Conservation (phyloP, 306 rosid species). For the Abrus pulchellus region DNA sequence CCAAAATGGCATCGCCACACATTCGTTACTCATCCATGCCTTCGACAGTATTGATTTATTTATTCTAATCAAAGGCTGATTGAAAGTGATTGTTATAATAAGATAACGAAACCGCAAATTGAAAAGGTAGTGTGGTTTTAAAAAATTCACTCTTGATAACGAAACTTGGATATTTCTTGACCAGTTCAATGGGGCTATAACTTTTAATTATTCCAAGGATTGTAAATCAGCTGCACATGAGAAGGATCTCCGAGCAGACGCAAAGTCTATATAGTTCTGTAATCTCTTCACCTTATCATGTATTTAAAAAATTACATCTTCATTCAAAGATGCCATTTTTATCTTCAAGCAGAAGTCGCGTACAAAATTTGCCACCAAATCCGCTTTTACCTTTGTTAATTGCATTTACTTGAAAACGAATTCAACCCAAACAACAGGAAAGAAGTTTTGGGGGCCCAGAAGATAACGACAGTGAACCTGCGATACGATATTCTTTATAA, state of each 20-base stretch:
- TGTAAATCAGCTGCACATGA: background rate
- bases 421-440: background rate
- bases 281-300: background rate
- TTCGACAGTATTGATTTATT: background rate
- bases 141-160: background rate
- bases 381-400: background rate
- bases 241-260: background rate
- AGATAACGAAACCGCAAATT: background rate
- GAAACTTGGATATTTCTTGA: background rate
- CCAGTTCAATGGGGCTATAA: background rate
- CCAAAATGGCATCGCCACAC: background rate
- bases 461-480: no score
- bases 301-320: no score
- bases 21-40: background rate
- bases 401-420: background rate
- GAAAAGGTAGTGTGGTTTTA: background rate
- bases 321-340: background rate
- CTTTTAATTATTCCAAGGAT: background rate
- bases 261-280: background rate
- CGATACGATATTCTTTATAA: background rate
- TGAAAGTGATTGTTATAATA: constrained; percentile 31
- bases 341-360: background rate
- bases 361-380: background rate
- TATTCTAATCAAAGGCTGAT: background rate
- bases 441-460: background rate